phyloP scores from a whole-genome alignment of 495 filamentous ascomycete genomes.

The Neurospora tetrasperma region DNA sequence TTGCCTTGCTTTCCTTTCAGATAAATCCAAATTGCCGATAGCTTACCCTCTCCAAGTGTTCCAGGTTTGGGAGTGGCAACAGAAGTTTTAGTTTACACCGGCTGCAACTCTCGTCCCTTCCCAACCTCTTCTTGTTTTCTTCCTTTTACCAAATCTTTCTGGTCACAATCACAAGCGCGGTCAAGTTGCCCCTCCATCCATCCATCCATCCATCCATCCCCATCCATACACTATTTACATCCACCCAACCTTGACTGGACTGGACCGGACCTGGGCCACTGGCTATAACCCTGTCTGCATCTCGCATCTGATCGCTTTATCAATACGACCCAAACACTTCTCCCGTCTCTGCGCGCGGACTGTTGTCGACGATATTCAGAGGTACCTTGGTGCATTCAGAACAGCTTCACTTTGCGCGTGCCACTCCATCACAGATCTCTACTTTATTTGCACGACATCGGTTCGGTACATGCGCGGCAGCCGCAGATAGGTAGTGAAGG shows the following conservation, averaged over 20 bases:
- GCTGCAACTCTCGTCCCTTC: not conserved
- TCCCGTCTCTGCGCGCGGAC: not conserved
- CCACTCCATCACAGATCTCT: not conserved
- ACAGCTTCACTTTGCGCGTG: not conserved
- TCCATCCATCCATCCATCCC: no score
- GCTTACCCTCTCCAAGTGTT: not conserved
- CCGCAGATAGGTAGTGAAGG: not conserved
- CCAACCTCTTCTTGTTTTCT: not conserved
- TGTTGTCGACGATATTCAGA: not conserved
- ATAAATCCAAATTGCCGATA: not conserved
- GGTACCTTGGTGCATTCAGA: not conserved
- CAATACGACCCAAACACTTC: not conserved
- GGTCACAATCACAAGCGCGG: not conserved
- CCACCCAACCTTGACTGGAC: not conserved
- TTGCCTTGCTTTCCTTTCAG: no score
- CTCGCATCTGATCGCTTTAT: not conserved
- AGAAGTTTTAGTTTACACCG: not conserved
- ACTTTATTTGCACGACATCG: not conserved
- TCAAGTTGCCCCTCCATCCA: not conserved
- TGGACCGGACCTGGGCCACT: not conserved
- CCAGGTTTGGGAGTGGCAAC: not conserved
- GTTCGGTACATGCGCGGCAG: not conserved
- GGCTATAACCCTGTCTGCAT: not conserved
- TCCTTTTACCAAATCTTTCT: not conserved
- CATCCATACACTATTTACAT: not conserved